Conservation (phyloP, 768 basidiomycete species). For the Fistulinella prunicolor region DNA sequence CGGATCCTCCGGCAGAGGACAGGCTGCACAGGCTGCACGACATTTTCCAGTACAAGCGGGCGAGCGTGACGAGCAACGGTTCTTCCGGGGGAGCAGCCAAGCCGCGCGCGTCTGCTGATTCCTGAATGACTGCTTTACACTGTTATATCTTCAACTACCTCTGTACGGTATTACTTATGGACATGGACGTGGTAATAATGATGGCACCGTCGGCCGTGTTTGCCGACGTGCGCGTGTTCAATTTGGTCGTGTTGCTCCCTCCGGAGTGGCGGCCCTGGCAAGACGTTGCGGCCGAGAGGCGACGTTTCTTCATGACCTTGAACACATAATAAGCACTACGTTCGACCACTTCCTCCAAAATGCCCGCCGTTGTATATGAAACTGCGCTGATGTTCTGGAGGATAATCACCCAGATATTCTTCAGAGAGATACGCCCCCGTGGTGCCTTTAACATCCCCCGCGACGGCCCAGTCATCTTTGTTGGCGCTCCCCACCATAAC, state of each 20-base stretch:
- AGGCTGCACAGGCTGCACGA: slow-evolving; percentile 74
- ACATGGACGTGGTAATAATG: slow-evolving; percentile 24
- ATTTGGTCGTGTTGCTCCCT: slow-evolving; percentile 28
- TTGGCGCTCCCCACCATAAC: slow-evolving; percentile 90
- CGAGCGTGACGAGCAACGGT: slow-evolving; percentile 53
- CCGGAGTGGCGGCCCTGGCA: too few species aligned
- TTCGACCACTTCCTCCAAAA: slow-evolving; percentile 16
- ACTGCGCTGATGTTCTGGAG: slow-evolving; percentile 82
- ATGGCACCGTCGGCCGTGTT: background rate
- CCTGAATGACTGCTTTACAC: slow-evolving; percentile 19
- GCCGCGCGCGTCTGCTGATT: slow-evolving; percentile 13
- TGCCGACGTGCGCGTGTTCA: background rate
- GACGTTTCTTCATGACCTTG: slow-evolving; percentile 13
- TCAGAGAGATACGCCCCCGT: slow-evolving; percentile 90
- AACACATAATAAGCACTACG: too few species aligned
- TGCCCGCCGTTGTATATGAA: slow-evolving; percentile 52
- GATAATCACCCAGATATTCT: slow-evolving; percentile 87
- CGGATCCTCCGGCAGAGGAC: slow-evolving; percentile 49
- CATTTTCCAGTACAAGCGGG: slow-evolving; percentile 74
- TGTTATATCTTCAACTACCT: slow-evolving; percentile 20
- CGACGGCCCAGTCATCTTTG: slow-evolving; percentile 89
- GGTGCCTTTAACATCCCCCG: slow-evolving; percentile 93
- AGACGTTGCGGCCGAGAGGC: too few species aligned
- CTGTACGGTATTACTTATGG: slow-evolving; percentile 33
- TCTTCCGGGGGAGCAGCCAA: slow-evolving; percentile 31